A percentile compares a stretch with the other conserved stretches of the same genome.
phyloP scores from a whole-genome alignment of 2,329 filamentous ascomycete genomes.

The Fusarium nodosum region DNA sequence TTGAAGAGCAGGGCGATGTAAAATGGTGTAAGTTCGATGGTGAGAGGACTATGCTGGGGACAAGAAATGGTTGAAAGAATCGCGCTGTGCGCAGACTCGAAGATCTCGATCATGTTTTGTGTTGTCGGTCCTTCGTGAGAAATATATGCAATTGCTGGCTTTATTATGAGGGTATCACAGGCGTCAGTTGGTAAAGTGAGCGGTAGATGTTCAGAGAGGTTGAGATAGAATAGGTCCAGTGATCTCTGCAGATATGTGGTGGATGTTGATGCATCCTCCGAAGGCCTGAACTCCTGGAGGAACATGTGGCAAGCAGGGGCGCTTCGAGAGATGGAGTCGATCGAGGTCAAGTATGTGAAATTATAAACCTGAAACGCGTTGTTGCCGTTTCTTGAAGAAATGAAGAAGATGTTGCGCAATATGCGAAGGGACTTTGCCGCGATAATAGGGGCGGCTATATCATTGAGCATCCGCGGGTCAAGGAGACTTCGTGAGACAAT shows the following conservation, averaged over 20 bases:
- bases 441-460: slow-evolving; percentile 69
- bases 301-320: slow-evolving; percentile 75
- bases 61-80: slow-evolving; percentile 84
- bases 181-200: slow-evolving; percentile 74
- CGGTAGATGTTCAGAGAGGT: slow-evolving; percentile 86
- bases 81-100: slow-evolving; percentile 88
- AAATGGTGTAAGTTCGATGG: slow-evolving; percentile 79
- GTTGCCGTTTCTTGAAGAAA: slow-evolving; percentile 80
- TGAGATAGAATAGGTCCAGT: slow-evolving; percentile 90
- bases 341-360: slow-evolving; percentile 84
- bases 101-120: slow-evolving; percentile 70
- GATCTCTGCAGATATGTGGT: slow-evolving; percentile 70
- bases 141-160: slow-evolving; percentile 81
- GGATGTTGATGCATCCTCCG: slow-evolving; percentile 52
- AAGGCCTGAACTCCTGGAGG: slow-evolving; percentile 70
- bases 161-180: slow-evolving; percentile 80
- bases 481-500: slow-evolving; percentile 74
- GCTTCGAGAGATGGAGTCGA: slow-evolving; percentile 84
- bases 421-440: slow-evolving; percentile 79
- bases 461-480: slow-evolving; percentile 62
- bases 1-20: slow-evolving; percentile 86
- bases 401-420: slow-evolving; percentile 84
- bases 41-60: slow-evolving; percentile 79
- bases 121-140: slow-evolving; percentile 60
- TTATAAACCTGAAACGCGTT: slow-evolving; percentile 85